Percentiles rank a stretch among this genome's conserved stretches.
These are phyloP conservation scores for Russula compacta DNA, from an alignment of 768 basidiomycete species.

Conservation along the genomic window DNA sequence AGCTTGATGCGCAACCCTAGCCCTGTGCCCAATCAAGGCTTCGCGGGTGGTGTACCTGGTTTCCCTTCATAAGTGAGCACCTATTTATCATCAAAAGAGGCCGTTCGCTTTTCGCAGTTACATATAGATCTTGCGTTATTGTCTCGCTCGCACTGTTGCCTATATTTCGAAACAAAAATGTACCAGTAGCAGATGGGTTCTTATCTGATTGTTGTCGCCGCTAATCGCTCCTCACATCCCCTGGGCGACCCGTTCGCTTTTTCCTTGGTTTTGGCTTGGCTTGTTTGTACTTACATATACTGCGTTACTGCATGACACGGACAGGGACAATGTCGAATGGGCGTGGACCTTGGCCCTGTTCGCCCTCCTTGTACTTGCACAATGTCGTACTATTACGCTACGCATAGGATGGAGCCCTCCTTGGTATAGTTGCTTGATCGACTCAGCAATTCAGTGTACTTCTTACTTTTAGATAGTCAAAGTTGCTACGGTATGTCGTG, in stretches of 20 bases:
- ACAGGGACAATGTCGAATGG: constrained; percentile 45
- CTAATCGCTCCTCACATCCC: neutral
- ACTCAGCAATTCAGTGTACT: too few relatives aligned
- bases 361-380: constrained; percentile 41
- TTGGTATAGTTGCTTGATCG: neutral
- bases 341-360: constrained; percentile 43
- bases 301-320: constrained; percentile 27
- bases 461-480: too few relatives aligned
- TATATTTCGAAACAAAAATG: neutral
- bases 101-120: neutral
- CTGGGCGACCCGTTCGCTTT: neutral
- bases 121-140: constrained; percentile 6
- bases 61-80: constrained; percentile 15
- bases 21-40: constrained; percentile 41
- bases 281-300: constrained; percentile 23
- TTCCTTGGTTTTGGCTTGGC: constrained; percentile 10
- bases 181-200: constrained; percentile 6
- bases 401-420: constrained; percentile 4
- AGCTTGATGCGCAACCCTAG: constrained; percentile 80
- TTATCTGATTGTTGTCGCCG: neutral
- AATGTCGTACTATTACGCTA: constrained; percentile 18
- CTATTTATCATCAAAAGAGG: constrained; percentile 10
- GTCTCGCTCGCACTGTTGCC: neutral
- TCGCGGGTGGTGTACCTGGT: constrained; percentile 21
- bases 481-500: too few relatives aligned